phyloP scores from a whole-genome alignment of 139 green algal species.

The Coelastrella sp. region DNA sequence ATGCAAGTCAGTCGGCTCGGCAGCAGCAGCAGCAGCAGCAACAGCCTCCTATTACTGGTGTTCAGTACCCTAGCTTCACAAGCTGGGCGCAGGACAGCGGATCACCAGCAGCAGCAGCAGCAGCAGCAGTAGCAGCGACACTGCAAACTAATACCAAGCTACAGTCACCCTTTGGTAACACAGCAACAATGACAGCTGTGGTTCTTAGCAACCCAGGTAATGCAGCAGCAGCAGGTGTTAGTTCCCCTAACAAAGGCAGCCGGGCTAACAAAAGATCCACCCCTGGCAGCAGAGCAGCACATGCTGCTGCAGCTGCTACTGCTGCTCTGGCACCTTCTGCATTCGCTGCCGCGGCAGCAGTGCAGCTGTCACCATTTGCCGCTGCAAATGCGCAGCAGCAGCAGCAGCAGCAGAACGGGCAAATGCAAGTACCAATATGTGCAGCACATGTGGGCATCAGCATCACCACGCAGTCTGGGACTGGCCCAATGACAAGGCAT shows the following conservation, averaged over 20 bases:
- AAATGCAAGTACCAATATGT: neutral
- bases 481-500: neutral
- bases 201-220: neutral
- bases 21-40: neutral
- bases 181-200: neutral
- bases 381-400: neutral
- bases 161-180: neutral
- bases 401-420: slow-evolving; percentile 18
- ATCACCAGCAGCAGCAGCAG: slow-evolving; percentile 3
- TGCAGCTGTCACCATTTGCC: neutral
- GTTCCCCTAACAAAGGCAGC: neutral
- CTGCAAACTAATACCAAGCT: neutral
- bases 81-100: neutral
- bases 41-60: neutral
- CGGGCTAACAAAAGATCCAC: no score
- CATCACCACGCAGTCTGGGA: slow-evolving; percentile 21
- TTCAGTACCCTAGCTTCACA: slow-evolving; percentile 18
- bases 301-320: slow-evolving; percentile 70
- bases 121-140: neutral
- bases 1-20: neutral
- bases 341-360: slow-evolving; percentile 16
- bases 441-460: slow-evolving; percentile 4
- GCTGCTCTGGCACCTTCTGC: neutral
- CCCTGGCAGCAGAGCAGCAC: slow-evolving; percentile 2
- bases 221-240: neutral